Evolutionary conservation across 768 basidiomycete species (phyloP), one percentile per base, ranked within the genome.

Genomic region (Collybia nuda): DNA sequence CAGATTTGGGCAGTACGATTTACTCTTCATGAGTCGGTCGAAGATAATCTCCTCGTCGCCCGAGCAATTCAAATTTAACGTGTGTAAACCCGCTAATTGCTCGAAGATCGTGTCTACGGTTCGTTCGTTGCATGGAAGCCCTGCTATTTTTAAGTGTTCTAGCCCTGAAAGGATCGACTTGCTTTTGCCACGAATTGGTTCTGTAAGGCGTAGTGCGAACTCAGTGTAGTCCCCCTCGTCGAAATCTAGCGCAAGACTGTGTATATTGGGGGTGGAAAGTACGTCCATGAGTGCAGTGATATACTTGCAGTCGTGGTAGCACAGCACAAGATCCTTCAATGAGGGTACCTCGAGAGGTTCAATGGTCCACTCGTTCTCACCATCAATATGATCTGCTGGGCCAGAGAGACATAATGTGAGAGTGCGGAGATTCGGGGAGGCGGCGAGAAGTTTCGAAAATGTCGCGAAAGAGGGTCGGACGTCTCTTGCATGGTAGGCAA

Each of bases 401-500:
- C 87, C 85, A 8, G 88, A 86, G 40, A 71, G 58, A 32, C 70
- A 73, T 7, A 90, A 69, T 2, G 71, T 72, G 48, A 91, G 75
- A 1, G 62, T 72, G 24, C 71, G 63, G 7, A 90, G 74, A 35
- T 78, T 66, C 2, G 86, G 79, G 3, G 83, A 84, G 19, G 65
- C 57, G 8, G 66, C 62, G 35, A 91, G 61, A 17, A 87, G 81
- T 24, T 73, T 60, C 22, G 65, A 59, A 55, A 90, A 84, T 12
- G 77, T 72, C 8, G 58, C 51, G 65, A 77, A 86, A 3, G 76
- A 72, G 1, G 86, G 88, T 11, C 86, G 79, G 12, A 84, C 84
- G 58, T 86, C 80, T 23, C 75, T 70, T 7, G 76, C 64, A 56
- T 87, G 86, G 66, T 78, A 88, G 0, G 81, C 78, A 37, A 90